A percentile compares a stretch with the other conserved stretches of the same genome.
Conservation (phyloP, 345 rosid genomes). For the Populus davidiana region DNA sequence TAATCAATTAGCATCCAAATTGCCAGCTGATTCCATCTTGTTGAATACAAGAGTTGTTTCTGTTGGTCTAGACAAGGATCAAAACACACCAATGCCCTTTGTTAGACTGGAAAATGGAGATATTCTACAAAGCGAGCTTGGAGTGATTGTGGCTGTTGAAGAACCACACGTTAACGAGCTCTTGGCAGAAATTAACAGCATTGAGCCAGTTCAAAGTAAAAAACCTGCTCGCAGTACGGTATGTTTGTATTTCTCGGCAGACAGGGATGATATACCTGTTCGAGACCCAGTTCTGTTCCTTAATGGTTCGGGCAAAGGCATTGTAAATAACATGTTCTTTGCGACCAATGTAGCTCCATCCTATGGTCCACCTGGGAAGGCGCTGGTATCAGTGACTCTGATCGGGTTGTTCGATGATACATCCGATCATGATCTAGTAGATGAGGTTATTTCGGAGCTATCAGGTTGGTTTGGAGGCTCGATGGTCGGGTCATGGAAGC, state of each 20-base stretch:
- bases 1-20: constrained; percentile 50
- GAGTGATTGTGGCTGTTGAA: constrained; percentile 81
- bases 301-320: constrained; percentile 72
- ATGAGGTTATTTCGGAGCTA: constrained; percentile 49
- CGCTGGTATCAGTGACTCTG: constrained; percentile 69
- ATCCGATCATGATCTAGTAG: constrained; percentile 50
- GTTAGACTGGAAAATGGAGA: constrained; percentile 59
- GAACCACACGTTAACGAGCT: constrained; percentile 62
- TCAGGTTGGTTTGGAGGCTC: constrained; percentile 67
- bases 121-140: constrained; percentile 47
- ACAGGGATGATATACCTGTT: constrained; percentile 50
- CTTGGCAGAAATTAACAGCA: constrained; percentile 36
- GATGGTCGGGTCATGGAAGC: constrained; percentile 58
- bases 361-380: constrained; percentile 67
- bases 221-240: constrained; percentile 64
- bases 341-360: constrained; percentile 78
- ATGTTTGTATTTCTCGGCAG: constrained; percentile 70
- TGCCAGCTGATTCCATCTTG: constrained; percentile 50
- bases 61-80: constrained; percentile 33
- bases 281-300: constrained; percentile 69
- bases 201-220: constrained; percentile 17
- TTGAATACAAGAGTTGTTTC: constrained; percentile 58
- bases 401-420: constrained; percentile 58
- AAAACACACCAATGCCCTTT: constrained; percentile 16
- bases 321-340: constrained; percentile 87